Evolutionary conservation across 345 rosid genomes (phyloP), one percentile per base, ranked within the genome.

Genomic region (Gossypium australe): DNA sequence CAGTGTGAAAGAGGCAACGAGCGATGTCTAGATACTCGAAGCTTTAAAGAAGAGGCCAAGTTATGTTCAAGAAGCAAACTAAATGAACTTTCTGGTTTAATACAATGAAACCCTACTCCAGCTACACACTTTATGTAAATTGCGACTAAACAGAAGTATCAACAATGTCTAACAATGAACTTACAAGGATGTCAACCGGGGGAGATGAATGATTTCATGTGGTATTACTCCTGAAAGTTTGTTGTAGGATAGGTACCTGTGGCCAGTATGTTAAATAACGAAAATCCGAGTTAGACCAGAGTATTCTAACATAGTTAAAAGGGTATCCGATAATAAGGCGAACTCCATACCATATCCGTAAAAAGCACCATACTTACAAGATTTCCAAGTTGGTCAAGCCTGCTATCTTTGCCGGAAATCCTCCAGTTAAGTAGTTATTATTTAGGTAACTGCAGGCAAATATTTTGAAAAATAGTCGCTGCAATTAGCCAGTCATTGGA

Each of bases 241-340:
- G 82, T 94, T 92, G 79, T 87, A 77, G 12, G 98, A 94, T 57
- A 94, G 85, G 68, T 94, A 94, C 88, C 98, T 94, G 85, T 47
- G 67, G 63, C 70, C 75, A 65, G 71, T 74, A 27, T 2, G 25
- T 7, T 24, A 18, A 17, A 27, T 27, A 9, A 69, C 9, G 22
- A 9, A 4, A 49, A 17, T 27, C 9, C 41, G 45, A 13, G 8
- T 24, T 44, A 45, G 11, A 61, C 38, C 63, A 16, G 44, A 14
- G 13, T 63, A 27, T 17, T 63, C 22, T 63, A 34, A 38, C 17
- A 9, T 17, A 41, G 24, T 9, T 38, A 17, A 16, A 16, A 62
- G 22, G 67, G 47, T 17, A 62, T 5, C 14, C 2, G 38, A 34
- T 44, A 20, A 43, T 10, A 44, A 59, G 72, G 0, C 68, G 8